Percentiles rank a stretch among this genome's conserved stretches.
Conservation (phyloP, 306 rosid species). For the Vigna mungo region DNA sequence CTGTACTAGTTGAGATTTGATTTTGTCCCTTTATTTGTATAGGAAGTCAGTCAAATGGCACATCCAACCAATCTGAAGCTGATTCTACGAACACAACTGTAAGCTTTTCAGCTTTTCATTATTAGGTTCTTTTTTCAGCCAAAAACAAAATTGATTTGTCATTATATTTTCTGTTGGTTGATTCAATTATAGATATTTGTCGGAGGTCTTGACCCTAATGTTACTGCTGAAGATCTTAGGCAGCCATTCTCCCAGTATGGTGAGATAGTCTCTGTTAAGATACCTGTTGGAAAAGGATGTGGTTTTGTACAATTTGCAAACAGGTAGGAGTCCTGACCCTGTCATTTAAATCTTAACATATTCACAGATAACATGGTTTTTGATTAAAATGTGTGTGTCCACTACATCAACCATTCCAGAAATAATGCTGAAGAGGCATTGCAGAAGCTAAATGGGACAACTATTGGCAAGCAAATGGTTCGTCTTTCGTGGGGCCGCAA, state of each 20-base stretch:
- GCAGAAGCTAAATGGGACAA: slow-evolving; percentile 84
- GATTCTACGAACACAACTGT: slow-evolving; percentile 97
- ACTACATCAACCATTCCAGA: slow-evolving; percentile 48
- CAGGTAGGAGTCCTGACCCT: slow-evolving; percentile 57
- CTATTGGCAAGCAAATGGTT: slow-evolving; percentile 90
- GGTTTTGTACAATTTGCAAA: slow-evolving; percentile 97
- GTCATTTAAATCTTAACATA: slow-evolving; percentile 13
- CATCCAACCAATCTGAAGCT: slow-evolving; percentile 72
- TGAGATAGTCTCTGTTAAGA: slow-evolving; percentile 93
- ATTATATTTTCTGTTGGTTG: slow-evolving; percentile 37
- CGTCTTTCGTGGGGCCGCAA: slow-evolving; percentile 99
- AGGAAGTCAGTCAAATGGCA: slow-evolving; percentile 88
- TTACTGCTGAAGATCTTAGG: slow-evolving; percentile 89
- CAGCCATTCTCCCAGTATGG: slow-evolving; percentile 90
- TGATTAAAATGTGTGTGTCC: not conserved
- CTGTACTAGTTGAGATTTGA: slow-evolving; percentile 24
- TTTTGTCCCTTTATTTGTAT: slow-evolving; percentile 38
- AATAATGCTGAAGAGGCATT: slow-evolving; percentile 93
- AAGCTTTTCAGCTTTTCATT: slow-evolving; percentile 44
- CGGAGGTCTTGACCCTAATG: slow-evolving; percentile 98
- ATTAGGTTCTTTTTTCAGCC: not conserved
- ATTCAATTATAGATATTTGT: slow-evolving; percentile 80
- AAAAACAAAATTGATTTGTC: not conserved
- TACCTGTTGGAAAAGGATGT: slow-evolving; percentile 96
- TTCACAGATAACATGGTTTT: slow-evolving; percentile 3